These are phyloP conservation scores for Brassica juncea DNA, from an alignment of 345 rosid species.

Conservation along the genomic window DNA sequence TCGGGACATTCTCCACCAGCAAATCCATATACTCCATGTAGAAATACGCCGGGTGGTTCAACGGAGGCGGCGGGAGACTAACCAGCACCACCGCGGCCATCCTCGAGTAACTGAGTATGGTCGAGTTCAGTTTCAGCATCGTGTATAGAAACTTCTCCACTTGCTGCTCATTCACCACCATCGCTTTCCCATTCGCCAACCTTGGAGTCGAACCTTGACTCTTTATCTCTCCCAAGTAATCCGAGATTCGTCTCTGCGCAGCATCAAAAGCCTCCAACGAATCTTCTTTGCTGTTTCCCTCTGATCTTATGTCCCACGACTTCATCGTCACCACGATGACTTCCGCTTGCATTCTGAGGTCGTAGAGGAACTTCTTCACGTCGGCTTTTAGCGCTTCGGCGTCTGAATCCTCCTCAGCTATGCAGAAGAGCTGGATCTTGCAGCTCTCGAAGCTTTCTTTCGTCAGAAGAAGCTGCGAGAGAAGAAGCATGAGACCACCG, in stretches of 20 bases:
- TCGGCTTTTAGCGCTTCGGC: conserved; percentile 95
- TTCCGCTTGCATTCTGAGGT: conserved; percentile 99
- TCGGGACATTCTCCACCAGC: conserved; percentile 90
- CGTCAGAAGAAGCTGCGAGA: conserved; percentile 97
- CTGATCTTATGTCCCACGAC: conserved; percentile 79
- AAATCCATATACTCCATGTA: conserved; percentile 99
- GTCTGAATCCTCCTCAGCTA: conserved; percentile 95
- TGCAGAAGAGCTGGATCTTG: conserved; percentile 97
- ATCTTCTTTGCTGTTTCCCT: conserved; percentile 67
- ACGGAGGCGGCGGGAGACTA: conserved; percentile 60
- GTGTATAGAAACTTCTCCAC: conserved; percentile 76
- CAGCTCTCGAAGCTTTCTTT: conserved; percentile 98
- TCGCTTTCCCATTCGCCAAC: conserved; percentile 82
- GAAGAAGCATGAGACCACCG: conserved; percentile 99
- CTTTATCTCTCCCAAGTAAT: conserved; percentile 72
- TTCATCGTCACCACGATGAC: conserved; percentile 92
- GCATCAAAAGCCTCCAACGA: conserved; percentile 74
- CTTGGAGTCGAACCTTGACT: conserved; percentile 41
- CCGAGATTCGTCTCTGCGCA: conserved; percentile 69
- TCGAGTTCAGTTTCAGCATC: conserved; percentile 77
- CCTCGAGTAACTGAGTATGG: conserved; percentile 73
- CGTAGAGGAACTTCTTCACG: conserved; percentile 90
- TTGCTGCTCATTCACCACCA: conserved; percentile 69
- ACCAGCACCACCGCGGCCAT: conserved; percentile 95
- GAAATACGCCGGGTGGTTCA: conserved; percentile 84